Evolutionary conservation across 2,329 filamentous ascomycete species (phyloP).

Genomic region (Balansia obtecta): DNA sequence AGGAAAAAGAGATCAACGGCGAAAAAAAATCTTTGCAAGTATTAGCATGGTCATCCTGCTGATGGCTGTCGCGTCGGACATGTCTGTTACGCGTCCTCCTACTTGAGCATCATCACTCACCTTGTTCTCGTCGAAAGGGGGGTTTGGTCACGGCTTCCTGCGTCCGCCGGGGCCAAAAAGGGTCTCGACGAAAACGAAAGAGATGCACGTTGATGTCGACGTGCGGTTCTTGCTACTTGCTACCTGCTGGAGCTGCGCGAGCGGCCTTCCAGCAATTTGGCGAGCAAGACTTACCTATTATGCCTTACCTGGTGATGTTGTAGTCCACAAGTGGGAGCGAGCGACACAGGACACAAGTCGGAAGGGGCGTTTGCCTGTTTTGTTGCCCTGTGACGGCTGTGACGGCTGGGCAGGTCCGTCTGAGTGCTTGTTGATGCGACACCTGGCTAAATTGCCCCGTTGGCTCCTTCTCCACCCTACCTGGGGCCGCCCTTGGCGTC

Average conservation of each 20-base stretch:
- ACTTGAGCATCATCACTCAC: slow-evolving; percentile 2
- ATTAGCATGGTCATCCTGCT: neutral
- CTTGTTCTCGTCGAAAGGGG: neutral
- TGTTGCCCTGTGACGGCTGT: slow-evolving; percentile 18
- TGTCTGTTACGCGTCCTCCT: neutral
- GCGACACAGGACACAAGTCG: neutral
- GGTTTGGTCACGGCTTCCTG: neutral
- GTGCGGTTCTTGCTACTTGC: slow-evolving; percentile 1
- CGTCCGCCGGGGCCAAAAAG: neutral
- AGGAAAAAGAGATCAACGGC: neutral
- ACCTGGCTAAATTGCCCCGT: neutral
- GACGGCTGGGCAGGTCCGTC: slow-evolving; percentile 6
- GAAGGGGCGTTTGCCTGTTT: slow-evolving; percentile 12
- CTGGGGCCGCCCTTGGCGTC: neutral
- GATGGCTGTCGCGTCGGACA: neutral
- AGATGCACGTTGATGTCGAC: neutral
- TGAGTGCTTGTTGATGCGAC: slow-evolving; percentile 8
- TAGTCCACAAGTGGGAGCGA: slow-evolving; percentile 2
- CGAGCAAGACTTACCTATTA: slow-evolving; percentile 10
- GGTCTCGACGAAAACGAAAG: neutral
- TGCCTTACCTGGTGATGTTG: slow-evolving; percentile 8
- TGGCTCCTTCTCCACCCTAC: neutral
- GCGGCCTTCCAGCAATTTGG: slow-evolving; percentile 5
- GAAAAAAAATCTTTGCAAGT: neutral
- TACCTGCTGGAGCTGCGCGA: slow-evolving; percentile 3